phyloP scores from a whole-genome alignment of 371 early-diverging fungal genomes.

The Saksenaea oblongispora region DNA sequence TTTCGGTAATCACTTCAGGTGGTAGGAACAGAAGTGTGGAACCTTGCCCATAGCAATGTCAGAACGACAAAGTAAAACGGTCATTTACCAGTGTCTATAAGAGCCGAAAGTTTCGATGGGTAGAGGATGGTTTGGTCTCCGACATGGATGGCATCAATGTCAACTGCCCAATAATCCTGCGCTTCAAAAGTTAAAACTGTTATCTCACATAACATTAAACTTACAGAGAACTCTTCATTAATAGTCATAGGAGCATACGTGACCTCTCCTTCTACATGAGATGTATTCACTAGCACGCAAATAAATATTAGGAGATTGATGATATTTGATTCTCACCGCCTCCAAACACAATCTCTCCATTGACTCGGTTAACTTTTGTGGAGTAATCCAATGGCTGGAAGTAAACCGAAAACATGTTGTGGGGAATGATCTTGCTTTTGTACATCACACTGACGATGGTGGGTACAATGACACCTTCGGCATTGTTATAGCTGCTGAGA shows the following conservation, averaged over 20 bases:
- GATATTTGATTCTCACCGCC: conserved; percentile 29
- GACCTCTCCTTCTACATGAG: conserved; percentile 26
- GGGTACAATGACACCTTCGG: conserved; percentile 26
- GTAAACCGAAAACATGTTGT: conserved; percentile 41
- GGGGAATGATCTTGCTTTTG: conserved; percentile 25
- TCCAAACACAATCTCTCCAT: conserved; percentile 47
- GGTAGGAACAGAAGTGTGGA: conserved; percentile 43
- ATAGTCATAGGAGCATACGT: conserved; percentile 28
- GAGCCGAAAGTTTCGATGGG: conserved; percentile 13
- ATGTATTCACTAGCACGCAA: conserved; percentile 18
- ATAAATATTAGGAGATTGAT: not conserved
- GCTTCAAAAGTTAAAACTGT: not conserved
- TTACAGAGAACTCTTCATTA: conserved; percentile 18
- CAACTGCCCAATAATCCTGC: conserved; percentile 50
- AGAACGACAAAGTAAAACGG: not conserved
- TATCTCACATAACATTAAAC: not conserved
- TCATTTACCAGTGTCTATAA: conserved; percentile 43
- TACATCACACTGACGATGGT: conserved; percentile 41
- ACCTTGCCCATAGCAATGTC: conserved; percentile 8
- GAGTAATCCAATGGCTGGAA: conserved; percentile 29
- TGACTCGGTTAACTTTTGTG: conserved; percentile 21
- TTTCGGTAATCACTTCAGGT: conserved; percentile 14
- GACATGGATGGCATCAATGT: conserved; percentile 29
- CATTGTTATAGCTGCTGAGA: conserved; percentile 36
- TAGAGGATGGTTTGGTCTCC: conserved; percentile 16